A percentile compares a stretch with the other conserved stretches of the same genome.
Conservation (phyloP, 2,329 filamentous ascomycete genomes). For the Westerdykella sp. region DNA sequence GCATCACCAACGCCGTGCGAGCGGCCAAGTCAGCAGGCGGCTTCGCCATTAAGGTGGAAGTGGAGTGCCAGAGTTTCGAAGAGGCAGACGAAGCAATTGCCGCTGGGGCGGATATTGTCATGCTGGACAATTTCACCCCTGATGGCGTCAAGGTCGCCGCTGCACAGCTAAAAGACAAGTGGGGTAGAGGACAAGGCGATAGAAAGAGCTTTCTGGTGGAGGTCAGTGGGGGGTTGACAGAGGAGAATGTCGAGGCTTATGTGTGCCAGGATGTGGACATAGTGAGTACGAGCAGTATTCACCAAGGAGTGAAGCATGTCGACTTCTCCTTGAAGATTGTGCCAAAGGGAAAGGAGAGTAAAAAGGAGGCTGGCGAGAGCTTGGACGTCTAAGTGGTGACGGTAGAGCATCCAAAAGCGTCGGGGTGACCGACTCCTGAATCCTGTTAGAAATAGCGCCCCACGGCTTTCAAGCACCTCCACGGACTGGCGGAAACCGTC, state of each 20-base stretch:
- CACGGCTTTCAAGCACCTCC: too few species aligned
- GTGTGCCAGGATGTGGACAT: constrained; percentile 85
- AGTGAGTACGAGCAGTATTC: constrained; percentile 91
- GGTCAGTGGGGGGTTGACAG: constrained; percentile 82
- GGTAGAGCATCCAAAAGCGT: neutral
- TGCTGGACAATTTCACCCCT: constrained; percentile 92
- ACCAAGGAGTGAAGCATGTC: constrained; percentile 88
- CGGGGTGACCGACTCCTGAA: neutral
- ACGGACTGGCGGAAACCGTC: too few species aligned
- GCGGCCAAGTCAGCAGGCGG: constrained; percentile 80
- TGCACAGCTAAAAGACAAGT: constrained; percentile 68
- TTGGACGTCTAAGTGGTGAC: constrained; percentile 8
- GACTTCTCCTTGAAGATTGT: constrained; percentile 93
- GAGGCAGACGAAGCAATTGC: constrained; percentile 88
- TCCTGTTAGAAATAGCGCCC: too few species aligned
- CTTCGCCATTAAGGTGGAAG: constrained; percentile 90
- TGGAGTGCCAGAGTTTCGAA: constrained; percentile 81
- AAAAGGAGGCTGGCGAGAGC: constrained; percentile 9
- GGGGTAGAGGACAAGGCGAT: constrained; percentile 57
- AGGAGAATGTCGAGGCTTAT: constrained; percentile 76
- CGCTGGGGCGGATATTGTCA: constrained; percentile 89
- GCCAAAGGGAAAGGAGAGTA: constrained; percentile 33
- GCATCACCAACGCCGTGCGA: constrained; percentile 77
- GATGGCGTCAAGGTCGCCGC: constrained; percentile 72
- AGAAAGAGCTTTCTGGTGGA: constrained; percentile 70